phyloP scores from a whole-genome alignment of 306 rosid genomes.

The Oemleria cerasiformis region DNA sequence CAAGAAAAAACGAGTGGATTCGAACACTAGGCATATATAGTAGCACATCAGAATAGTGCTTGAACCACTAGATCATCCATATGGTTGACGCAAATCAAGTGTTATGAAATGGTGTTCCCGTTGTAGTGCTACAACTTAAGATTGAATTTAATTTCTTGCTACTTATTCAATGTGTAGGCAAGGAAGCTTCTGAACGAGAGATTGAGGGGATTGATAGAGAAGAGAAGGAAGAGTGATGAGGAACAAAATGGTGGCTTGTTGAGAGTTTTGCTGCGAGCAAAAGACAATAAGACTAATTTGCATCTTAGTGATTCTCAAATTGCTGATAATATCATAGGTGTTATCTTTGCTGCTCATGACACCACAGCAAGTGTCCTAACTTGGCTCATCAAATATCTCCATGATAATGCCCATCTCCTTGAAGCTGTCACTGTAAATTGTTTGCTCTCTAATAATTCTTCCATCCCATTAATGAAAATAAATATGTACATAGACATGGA shows the following conservation, averaged over 20 bases:
- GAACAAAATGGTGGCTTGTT: conserved; percentile 53
- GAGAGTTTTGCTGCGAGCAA: conserved; percentile 45
- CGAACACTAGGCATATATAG: no score
- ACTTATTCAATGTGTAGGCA: conserved; percentile 40
- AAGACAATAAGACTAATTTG: conserved; percentile 5
- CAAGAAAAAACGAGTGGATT: no score
- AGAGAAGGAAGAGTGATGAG: conserved; percentile 43
- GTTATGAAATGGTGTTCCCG: no score
- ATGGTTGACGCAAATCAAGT: no score
- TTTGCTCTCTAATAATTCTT: not conserved
- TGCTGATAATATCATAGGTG: conserved; percentile 86
- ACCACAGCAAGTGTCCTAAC: conserved; percentile 87
- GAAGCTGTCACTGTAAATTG: conserved; percentile 53
- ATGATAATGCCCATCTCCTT: conserved; percentile 54
- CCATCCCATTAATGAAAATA: not conserved
- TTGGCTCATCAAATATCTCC: conserved; percentile 77
- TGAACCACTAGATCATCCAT: no score
- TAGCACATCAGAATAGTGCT: no score
- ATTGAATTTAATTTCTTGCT: not conserved
- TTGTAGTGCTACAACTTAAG: no score
- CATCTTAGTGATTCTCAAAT: conserved; percentile 64
- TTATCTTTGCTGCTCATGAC: conserved; percentile 90
- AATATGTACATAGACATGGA: not conserved
- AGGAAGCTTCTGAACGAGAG: conserved; percentile 68
- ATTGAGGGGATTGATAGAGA: conserved; percentile 48